Evolutionary conservation across 2,329 filamentous ascomycete species (phyloP).

Genomic region (Dothidotthia symphoricarpi): DNA sequence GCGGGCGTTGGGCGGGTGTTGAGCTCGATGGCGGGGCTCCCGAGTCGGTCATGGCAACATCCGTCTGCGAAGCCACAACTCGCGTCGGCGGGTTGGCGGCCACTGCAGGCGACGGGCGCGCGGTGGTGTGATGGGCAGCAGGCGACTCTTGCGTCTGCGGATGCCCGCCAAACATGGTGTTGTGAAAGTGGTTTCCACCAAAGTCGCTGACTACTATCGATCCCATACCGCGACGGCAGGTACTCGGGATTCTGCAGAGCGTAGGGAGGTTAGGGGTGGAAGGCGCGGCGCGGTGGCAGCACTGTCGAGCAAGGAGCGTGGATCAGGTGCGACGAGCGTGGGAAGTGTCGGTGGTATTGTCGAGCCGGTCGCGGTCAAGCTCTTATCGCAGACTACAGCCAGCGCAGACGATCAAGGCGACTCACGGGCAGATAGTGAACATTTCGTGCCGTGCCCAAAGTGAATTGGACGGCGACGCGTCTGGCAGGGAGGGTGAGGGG

Average conservation of each 20-base stretch:
- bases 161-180: conserved; percentile 62
- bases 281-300: conserved; percentile 14
- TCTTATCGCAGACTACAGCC: conserved; percentile 23
- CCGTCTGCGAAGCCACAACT: conserved; percentile 25
- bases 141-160: conserved; percentile 41
- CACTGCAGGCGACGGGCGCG: conserved; percentile 34
- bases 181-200: conserved; percentile 71
- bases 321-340: conserved; percentile 11
- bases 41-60: conserved; percentile 44
- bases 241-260: conserved; percentile 6
- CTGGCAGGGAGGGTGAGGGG: conserved; percentile 8
- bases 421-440: conserved; percentile 21
- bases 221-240: conserved; percentile 54
- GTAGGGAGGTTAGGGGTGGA: conserved; percentile 4
- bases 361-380: conserved; percentile 19
- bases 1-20: conserved; percentile 28
- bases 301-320: conserved; percentile 13
- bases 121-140: conserved; percentile 35
- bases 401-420: conserved; percentile 16
- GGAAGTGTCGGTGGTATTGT: conserved; percentile 14
- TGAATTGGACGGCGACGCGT: conserved; percentile 46
- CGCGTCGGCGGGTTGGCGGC: conserved; percentile 26
- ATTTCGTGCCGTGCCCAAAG: conserved; percentile 44
- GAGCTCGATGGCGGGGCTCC: conserved; percentile 32
- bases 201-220: conserved; percentile 65